A percentile compares a stretch with the other conserved stretches of the same genome.
These are phyloP conservation scores for Mycena indigotica DNA, from an alignment of 768 basidiomycete genomes.

Conservation along the genomic window DNA sequence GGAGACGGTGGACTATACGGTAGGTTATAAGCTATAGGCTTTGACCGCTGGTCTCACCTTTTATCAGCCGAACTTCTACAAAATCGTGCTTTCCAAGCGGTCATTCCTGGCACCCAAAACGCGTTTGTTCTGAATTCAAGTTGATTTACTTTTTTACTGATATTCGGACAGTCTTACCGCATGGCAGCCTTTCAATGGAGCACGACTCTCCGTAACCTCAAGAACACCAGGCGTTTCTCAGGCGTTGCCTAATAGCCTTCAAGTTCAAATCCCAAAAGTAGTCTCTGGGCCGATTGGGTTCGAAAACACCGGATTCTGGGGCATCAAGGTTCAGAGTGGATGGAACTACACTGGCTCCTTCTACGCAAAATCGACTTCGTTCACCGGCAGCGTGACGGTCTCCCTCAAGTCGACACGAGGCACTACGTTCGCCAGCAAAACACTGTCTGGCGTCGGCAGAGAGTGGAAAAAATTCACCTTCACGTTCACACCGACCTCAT, in stretches of 20 bases:
- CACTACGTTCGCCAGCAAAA: conserved; percentile 40
- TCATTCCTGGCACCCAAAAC: conserved; percentile 47
- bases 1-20: conserved; percentile 46
- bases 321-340: conserved; percentile 54
- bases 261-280: conserved; percentile 45
- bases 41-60: too few relatives aligned
- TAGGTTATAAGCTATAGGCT: conserved; percentile 6
- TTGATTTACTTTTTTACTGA: neutral
- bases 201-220: conserved; percentile 37
- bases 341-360: conserved; percentile 62
- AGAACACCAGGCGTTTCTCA: conserved; percentile 49
- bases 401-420: conserved; percentile 42
- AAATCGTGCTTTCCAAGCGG: conserved; percentile 63
- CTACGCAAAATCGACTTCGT: conserved; percentile 42
- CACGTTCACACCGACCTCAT: conserved; percentile 41
- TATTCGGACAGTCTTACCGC: conserved; percentile 36
- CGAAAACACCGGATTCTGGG: conserved; percentile 57
- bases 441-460: conserved; percentile 36
- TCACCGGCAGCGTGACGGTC: conserved; percentile 40
- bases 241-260: conserved; percentile 58
- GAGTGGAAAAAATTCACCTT: conserved; percentile 51
- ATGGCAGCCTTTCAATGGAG: conserved; percentile 48
- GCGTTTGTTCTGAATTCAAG: conserved; percentile 29
- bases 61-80: conserved; percentile 43
- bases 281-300: conserved; percentile 43